Base-by-base conservation (phyloP, 768 basidiomycete species). In the Hypholoma sublateritium region DNA sequence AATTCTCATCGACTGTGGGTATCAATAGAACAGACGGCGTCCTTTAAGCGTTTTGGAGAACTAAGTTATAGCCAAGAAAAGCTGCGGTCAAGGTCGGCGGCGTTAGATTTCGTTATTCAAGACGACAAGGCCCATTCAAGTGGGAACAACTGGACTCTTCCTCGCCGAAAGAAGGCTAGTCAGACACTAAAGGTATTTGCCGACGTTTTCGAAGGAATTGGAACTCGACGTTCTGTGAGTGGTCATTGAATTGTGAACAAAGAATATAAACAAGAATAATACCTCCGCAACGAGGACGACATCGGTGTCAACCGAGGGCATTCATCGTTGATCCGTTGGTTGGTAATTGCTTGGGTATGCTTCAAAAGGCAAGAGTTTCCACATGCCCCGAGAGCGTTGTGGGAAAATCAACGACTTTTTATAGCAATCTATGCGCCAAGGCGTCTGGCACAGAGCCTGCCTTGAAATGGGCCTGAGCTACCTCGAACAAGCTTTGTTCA, bases 331-430 rank as follows among this genome's bases (percentile, higher is more conserved):
- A 57, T 57, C 56, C 56, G 56, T 34, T 51, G 50, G 25, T 51
- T 48, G 24, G 25, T 32, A 37, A 25, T 24, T n/a, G 59, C 54
- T 56, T 45, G 59, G 39, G 22, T 12, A 42, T 16, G 16, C 50
- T 36, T 42, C n/a, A 34, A 61, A 61, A 52, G 59, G 58, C 57
- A 53, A 43, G 37, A 32, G 17, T 16, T 41, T 59, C 53, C 59
- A 52, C 64, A 65, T 61, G 64, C 50, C 41, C 28, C 43, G 54
- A 48, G 28, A 32, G 42, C 47, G 43, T 32, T 44, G 49, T 59
- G 53, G 50, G 58, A 62, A 57, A 50, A 37, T 34, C 36, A 39
- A 28, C 37, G 32, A 35, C 36, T 41, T 21, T 47, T 47, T 50
- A 50, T 37, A 49, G 53, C 36, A 36, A 25, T 34, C 9, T 45